Percentiles rank a stretch among this genome's conserved stretches.
Conservation (phyloP, 805 yeast genomes). For the Ogataea wickerhamii region DNA sequence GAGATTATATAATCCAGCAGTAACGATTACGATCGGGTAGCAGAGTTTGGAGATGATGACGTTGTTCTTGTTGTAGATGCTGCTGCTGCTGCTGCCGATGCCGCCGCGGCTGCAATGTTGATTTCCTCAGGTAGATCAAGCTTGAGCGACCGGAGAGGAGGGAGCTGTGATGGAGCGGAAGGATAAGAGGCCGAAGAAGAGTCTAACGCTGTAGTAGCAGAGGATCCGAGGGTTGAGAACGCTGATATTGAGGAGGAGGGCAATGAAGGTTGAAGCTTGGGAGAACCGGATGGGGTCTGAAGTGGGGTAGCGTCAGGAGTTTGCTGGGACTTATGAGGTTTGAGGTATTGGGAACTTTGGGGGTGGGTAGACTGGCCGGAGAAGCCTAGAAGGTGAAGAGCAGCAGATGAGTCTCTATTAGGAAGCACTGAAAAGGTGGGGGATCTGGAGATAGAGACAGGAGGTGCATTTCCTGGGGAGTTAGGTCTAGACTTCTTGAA, state of each 20-base stretch:
- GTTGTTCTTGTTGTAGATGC: too few species aligned
- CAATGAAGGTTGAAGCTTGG: constrained; percentile 23
- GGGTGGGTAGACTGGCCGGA: constrained; percentile 14
- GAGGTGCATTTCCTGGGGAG: constrained; percentile 36
- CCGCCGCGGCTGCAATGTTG: too few species aligned
- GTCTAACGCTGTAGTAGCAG: constrained; percentile 8
- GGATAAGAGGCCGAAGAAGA: constrained; percentile 11
- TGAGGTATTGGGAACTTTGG: constrained; percentile 4
- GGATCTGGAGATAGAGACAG: constrained; percentile 18
- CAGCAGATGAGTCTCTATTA: constrained; percentile 28
- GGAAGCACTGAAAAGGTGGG: constrained; percentile 22
- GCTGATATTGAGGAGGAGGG: constrained; percentile 11
- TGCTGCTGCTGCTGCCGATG: too few species aligned
- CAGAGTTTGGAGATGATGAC: too few species aligned
- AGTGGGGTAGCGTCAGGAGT: constrained; percentile 34
- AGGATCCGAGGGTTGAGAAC: constrained; percentile 7
- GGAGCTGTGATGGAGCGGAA: constrained; percentile 30
- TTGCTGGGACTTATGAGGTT: constrained; percentile 11
- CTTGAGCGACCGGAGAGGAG: constrained; percentile 49
- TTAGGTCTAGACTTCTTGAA: constrained; percentile 49
- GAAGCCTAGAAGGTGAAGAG: constrained; percentile 29
- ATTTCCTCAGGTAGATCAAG: constrained; percentile 45
- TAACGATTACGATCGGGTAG: too few species aligned
- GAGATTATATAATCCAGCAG: neutral
- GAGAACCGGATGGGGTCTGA: constrained; percentile 37